These are phyloP conservation scores for Neoboletus brunneissimus DNA, from an alignment of 768 basidiomycete species.

Conservation along the genomic window DNA sequence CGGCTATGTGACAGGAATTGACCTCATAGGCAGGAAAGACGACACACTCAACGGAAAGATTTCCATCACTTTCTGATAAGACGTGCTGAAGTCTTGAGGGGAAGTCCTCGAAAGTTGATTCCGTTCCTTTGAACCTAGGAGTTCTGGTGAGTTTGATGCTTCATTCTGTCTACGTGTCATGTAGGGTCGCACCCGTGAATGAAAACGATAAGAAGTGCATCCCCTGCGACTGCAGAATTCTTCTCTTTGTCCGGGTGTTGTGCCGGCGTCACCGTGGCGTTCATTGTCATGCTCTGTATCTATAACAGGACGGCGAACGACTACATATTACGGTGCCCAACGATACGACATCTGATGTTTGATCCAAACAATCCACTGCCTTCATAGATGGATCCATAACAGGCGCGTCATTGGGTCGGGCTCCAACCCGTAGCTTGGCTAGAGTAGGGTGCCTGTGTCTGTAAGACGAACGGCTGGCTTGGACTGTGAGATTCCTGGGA, in stretches of 20 bases:
- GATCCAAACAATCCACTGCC: background rate
- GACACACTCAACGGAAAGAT: constrained; percentile 63
- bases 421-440: constrained; percentile 39
- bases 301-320: constrained; percentile 12
- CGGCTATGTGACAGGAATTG: constrained; percentile 10
- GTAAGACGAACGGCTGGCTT: constrained; percentile 38
- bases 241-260: constrained; percentile 7
- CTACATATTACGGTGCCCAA: background rate
- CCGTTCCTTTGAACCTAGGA: constrained; percentile 54
- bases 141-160: constrained; percentile 2
- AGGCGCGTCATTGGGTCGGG: constrained; percentile 26
- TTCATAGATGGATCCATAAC: background rate
- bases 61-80: constrained; percentile 59
- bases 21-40: constrained; percentile 91
- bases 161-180: background rate
- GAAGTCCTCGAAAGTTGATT: constrained; percentile 74
- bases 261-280: background rate
- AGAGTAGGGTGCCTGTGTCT: constrained; percentile 54
- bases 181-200: constrained; percentile 64
- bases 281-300: constrained; percentile 10
- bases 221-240: constrained; percentile 22
- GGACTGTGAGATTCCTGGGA: constrained; percentile 18
- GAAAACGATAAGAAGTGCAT: constrained; percentile 67
- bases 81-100: constrained; percentile 78
- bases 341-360: background rate